Evolutionary conservation across 176 grass and related monocot genomes (phyloP).

Genomic region (Zea mays): Zm-B73-REFERENCE-NAM-5.0 NC_050097.1:235466001-235466500

Average conservation of each 20-base stretch:
- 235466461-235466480: constrained; percentile 33
- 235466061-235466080: constrained; percentile 85
- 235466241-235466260: constrained; percentile 80
- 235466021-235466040: neutral
- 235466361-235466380: neutral
- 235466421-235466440: neutral
- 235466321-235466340: constrained; percentile 12
- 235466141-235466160: constrained; percentile 29
- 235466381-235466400: neutral
- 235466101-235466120: constrained; percentile 69
- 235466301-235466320: constrained; percentile 75
- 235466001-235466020: neutral
- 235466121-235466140: constrained; percentile 64
- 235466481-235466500: constrained; percentile 45
- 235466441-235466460: neutral
- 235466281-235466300: constrained; percentile 71
- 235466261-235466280: constrained; percentile 89
- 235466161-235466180: constrained; percentile 3
- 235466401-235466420: neutral
- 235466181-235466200: constrained; percentile 76
- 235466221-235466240: constrained; percentile 75
- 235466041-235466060: constrained; percentile 16
- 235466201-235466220: constrained; percentile 83
- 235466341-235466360: too few relatives aligned
- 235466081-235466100: constrained; percentile 82